Conservation (phyloP, 768 basidiomycete genomes). For the Russula brevipes region DNA sequence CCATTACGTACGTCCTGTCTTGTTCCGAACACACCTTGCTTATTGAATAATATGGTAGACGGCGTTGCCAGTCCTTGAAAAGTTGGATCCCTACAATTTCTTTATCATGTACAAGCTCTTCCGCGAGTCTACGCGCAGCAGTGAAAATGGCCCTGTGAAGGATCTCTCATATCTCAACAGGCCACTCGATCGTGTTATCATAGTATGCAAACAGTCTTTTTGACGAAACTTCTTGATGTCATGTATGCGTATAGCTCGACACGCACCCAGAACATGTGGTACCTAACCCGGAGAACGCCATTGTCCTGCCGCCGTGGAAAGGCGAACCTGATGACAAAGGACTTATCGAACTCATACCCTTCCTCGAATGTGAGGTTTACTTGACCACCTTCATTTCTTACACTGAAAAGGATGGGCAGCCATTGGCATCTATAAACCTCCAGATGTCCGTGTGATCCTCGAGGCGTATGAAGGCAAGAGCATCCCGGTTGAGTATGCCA, state of each 20-base stretch:
- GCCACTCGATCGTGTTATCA: constrained; percentile 21
- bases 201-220: neutral
- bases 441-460: constrained; percentile 85
- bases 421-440: constrained; percentile 83
- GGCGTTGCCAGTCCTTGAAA: constrained; percentile 81
- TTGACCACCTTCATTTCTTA: neutral
- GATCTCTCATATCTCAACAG: constrained; percentile 95
- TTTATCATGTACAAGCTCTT: constrained; percentile 87
- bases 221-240: constrained; percentile 37
- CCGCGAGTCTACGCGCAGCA: constrained; percentile 83
- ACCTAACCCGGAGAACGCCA: constrained; percentile 84
- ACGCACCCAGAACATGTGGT: constrained; percentile 71
- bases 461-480: constrained; percentile 83
- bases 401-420: constrained; percentile 42
- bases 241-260: constrained; percentile 81
- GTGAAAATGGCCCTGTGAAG: constrained; percentile 85
- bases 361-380: constrained; percentile 74
- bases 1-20: constrained; percentile 58
- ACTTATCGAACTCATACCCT: constrained; percentile 89
- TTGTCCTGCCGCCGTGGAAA: constrained; percentile 81
- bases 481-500: constrained; percentile 83
- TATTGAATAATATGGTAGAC: constrained; percentile 47
- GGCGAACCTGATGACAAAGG: constrained; percentile 72
- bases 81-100: constrained; percentile 90
- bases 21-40: constrained; percentile 4